A percentile compares a stretch with the other conserved stretches of the same genome.
phyloP scores from a whole-genome alignment of 208 protist species.

The Leishmania lainsoni region DNA sequence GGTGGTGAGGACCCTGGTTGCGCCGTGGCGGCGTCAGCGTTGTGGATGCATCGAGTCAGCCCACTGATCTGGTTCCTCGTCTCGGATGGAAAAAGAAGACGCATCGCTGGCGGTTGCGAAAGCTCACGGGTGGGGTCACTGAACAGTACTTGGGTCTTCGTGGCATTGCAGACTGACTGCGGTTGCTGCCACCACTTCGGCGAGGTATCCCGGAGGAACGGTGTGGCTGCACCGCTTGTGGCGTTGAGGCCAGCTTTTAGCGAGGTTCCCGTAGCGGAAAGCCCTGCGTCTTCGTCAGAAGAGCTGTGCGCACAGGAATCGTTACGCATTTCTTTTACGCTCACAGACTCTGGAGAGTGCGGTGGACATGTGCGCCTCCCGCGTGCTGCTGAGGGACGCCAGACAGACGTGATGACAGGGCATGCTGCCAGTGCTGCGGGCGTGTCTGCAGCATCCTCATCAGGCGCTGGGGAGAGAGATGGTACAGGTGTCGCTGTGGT shows the following conservation, averaged over 20 bases:
- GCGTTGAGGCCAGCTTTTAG: constrained; percentile 3
- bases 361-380: background rate
- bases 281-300: constrained; percentile 5
- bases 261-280: constrained; percentile 1
- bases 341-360: background rate
- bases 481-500: background rate
- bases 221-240: background rate
- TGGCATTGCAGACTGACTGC: background rate
- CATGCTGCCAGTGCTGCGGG: background rate
- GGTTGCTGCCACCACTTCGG: background rate
- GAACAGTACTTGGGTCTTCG: background rate
- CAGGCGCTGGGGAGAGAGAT: background rate
- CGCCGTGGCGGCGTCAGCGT: background rate
- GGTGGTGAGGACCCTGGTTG: background rate
- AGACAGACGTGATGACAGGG: background rate
- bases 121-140: constrained; percentile 1
- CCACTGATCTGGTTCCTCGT: too few species aligned
- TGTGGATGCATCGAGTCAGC: background rate
- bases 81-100: constrained; percentile 21
- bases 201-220: background rate
- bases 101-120: constrained; percentile 24
- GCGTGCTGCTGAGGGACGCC: background rate
- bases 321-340: background rate
- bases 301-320: background rate
- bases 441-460: background rate